Conservation (phyloP, 768 basidiomycete species). For the Pleurotus salmoneostramineus region DNA sequence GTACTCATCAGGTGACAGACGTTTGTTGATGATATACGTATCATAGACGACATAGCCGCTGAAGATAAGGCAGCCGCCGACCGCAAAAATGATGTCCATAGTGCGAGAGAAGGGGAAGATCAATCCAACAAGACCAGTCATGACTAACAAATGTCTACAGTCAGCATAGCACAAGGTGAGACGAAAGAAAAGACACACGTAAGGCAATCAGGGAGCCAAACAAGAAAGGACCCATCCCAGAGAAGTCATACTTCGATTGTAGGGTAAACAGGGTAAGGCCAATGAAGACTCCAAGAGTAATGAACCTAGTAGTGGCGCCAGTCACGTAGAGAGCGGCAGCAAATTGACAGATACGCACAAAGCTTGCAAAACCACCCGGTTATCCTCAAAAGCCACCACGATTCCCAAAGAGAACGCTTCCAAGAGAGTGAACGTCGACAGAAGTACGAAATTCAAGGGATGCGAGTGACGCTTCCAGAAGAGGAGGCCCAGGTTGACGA, state of each 20-base stretch:
- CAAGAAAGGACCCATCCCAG: conserved; percentile 86
- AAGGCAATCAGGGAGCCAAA: conserved; percentile 83
- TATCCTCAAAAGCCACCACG: conserved; percentile 72
- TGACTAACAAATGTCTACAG: conserved; percentile 38
- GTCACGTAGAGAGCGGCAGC: not conserved
- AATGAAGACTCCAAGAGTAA: conserved; percentile 90
- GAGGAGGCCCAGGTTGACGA: conserved; percentile 74
- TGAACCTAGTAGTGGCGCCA: conserved; percentile 44
- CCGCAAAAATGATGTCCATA: conserved; percentile 77
- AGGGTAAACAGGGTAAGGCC: conserved; percentile 94
- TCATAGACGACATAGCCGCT: conserved; percentile 90
- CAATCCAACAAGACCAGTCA: conserved; percentile 78
- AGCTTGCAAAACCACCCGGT: conserved; percentile 78
- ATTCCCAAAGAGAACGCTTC: conserved; percentile 92
- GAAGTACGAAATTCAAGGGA: conserved; percentile 81
- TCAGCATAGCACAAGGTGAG: not conserved
- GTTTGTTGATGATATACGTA: conserved; percentile 86
- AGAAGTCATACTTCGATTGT: conserved; percentile 97
- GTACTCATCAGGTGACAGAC: conserved; percentile 89
- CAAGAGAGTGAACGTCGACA: conserved; percentile 85
- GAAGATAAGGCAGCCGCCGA: conserved; percentile 79
- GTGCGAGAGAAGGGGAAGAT: conserved; percentile 86
- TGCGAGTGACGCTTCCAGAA: conserved; percentile 93
- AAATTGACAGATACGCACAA: conserved; percentile 43
- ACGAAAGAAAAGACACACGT: conserved; percentile 17